phyloP scores from a whole-genome alignment of 2,329 filamentous ascomycete species.

The Phoma herbarum region DNA sequence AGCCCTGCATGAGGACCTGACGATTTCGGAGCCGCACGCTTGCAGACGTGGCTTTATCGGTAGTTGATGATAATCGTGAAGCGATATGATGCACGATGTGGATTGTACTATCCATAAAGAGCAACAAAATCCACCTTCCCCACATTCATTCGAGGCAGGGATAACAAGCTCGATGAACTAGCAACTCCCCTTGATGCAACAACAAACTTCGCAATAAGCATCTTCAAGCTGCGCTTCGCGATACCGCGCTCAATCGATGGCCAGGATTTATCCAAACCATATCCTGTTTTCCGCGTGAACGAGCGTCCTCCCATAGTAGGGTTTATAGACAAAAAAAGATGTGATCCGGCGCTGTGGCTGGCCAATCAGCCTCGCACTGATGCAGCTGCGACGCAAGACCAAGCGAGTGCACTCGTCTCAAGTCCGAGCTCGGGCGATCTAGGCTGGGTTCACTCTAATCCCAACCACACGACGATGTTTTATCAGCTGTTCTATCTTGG shows the following conservation, averaged over 20 bases:
- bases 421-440: slow-evolving; percentile 36
- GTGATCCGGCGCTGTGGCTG: slow-evolving; percentile 10
- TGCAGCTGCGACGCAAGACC: slow-evolving; percentile 30
- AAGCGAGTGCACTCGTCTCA: slow-evolving; percentile 17
- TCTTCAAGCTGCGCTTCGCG: slow-evolving; percentile 13
- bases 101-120: slow-evolving; percentile 22
- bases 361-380: slow-evolving; percentile 33
- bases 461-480: slow-evolving; percentile 34
- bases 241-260: slow-evolving; percentile 20
- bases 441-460: slow-evolving; percentile 26
- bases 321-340: slow-evolving; percentile 19
- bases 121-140: slow-evolving; percentile 25
- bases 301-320: slow-evolving; percentile 40
- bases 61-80: slow-evolving; percentile 27
- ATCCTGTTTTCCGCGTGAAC: slow-evolving; percentile 39
- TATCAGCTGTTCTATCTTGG: slow-evolving; percentile 43
- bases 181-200: slow-evolving; percentile 15
- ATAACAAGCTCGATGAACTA: slow-evolving; percentile 23
- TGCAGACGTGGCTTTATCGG: slow-evolving; percentile 36
- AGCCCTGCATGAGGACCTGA: slow-evolving; percentile 12
- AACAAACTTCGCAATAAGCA: slow-evolving; percentile 15
- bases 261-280: slow-evolving; percentile 19
- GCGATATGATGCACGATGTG: slow-evolving; percentile 34
- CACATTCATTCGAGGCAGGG: slow-evolving; percentile 21
- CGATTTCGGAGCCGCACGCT: slow-evolving; percentile 24